Conservation (phyloP, 2,329 filamentous ascomycete species). For the Xylaria sp. region DNA sequence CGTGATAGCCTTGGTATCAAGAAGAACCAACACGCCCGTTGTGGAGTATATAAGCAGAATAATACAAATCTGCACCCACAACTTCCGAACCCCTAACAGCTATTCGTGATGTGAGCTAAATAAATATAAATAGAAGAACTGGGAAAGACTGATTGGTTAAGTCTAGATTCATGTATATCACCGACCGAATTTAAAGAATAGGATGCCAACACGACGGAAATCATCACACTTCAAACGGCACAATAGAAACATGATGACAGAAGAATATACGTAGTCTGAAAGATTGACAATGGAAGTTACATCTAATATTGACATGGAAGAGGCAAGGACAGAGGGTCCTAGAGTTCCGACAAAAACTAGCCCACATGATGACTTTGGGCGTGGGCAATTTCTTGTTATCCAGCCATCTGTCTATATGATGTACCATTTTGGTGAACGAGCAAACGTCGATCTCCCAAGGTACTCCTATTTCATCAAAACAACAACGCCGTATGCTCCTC, state of each 20-base stretch:
- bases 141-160: too few relatives aligned
- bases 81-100: too few relatives aligned
- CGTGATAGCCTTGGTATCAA: too few relatives aligned
- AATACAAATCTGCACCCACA: too few relatives aligned
- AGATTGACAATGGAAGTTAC: neutral
- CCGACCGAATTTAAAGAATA: too few relatives aligned
- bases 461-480: constrained; percentile 13
- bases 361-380: neutral
- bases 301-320: neutral
- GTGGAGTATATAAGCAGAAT: too few relatives aligned
- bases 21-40: too few relatives aligned
- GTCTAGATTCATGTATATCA: too few relatives aligned
- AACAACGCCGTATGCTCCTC: constrained; percentile 18
- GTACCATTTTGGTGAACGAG: neutral
- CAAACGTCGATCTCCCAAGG: neutral
- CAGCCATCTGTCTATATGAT: neutral
- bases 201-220: too few relatives aligned
- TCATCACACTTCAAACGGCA: too few relatives aligned
- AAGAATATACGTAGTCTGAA: neutral
- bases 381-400: neutral
- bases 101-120: too few relatives aligned
- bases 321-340: neutral
- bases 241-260: neutral
- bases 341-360: neutral
- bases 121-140: too few relatives aligned